Evolutionary conservation across 192 early-diverging fungal species (phyloP), one percentile per base, ranked within the genome.

Genomic region (Rhizophlyctis rosea): DNA sequence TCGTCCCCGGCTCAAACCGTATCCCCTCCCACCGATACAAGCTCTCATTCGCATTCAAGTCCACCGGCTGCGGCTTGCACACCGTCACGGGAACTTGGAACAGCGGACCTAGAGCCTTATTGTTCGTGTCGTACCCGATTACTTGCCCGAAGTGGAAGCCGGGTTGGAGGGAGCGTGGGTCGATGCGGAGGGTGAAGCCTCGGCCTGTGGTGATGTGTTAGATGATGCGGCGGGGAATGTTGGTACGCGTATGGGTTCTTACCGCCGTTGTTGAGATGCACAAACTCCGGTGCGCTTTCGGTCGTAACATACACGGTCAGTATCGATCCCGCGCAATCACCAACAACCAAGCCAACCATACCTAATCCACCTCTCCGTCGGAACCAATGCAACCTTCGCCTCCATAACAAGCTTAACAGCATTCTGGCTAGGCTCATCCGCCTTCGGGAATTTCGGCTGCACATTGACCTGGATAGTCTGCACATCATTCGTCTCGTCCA

Each of bases 21-120:
- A 92, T 58, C 9, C 74, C 67, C 21, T 78, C 61, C 61, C 86
- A 91, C 24, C 68, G 63, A 34, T 84, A 58, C 36, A 67, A 13
- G 79, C 76, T 0, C 78, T 77, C 13, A 65, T 67, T 30, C 69
- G 72, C 29, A 83, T 18, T 21, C 50, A 52, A 23, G 23, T 52
- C 25, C 11, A 50, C 58, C 7, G 71, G 47, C 24, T 77, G 67
- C 23, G 93, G 92, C 74, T 95, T 96, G 61, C 86, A 85, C 21
- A 98, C 88, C 7, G 91, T 93, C 18, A 99, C 78, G 14, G 95
- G 95, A 39, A 99, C 72, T 51, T 75, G 75, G 78, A 96, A 96
- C 3, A 97, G 71, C 5, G 89, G 88, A 4, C 92, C 93, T 34
- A 82, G 87, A 27, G 80, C 85, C 29, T 78, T 75, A 58, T 80